A percentile compares a stretch with the other conserved stretches of the same genome.
Conservation (phyloP, 805 yeast genomes). For the Starmerella vitae region DNA sequence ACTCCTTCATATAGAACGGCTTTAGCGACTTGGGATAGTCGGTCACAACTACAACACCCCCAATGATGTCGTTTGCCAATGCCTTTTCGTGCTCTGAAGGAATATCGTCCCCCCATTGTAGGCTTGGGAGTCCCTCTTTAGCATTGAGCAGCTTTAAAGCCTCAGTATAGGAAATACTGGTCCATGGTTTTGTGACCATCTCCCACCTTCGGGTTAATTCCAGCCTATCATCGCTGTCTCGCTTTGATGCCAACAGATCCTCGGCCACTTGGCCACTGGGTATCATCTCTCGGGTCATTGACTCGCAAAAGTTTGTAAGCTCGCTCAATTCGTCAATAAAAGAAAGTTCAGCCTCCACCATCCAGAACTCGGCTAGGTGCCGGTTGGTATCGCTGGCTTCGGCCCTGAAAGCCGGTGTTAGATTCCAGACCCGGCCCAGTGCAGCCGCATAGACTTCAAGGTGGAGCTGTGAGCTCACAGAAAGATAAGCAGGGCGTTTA, state of each 20-base stretch:
- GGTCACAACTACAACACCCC: constrained; percentile 74
- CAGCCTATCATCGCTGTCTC: constrained; percentile 28
- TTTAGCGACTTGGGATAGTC: constrained; percentile 70
- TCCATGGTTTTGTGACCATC: constrained; percentile 44
- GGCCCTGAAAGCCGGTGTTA: constrained; percentile 88
- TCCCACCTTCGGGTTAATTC: constrained; percentile 46
- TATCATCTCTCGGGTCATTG: constrained; percentile 48
- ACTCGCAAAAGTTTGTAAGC: constrained; percentile 53
- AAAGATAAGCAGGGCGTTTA: constrained; percentile 53
- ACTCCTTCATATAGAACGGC: constrained; percentile 81
- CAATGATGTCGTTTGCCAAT: constrained; percentile 50
- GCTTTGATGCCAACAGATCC: constrained; percentile 22
- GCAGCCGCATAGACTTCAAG: constrained; percentile 68
- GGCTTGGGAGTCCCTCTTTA: constrained; percentile 27
- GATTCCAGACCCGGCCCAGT: constrained; percentile 68
- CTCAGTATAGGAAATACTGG: constrained; percentile 55
- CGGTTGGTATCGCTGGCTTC: constrained; percentile 83
- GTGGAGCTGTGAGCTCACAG: constrained; percentile 89
- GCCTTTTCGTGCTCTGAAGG: constrained; percentile 84
- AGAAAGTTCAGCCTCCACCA: constrained; percentile 85
- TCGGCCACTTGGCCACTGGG: constrained; percentile 18
- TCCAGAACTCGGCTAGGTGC: constrained; percentile 92
- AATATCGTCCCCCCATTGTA: constrained; percentile 59
- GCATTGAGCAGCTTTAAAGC: constrained; percentile 46
- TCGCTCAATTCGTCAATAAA: constrained; percentile 44